These are phyloP conservation scores for Cutaneotrichosporon mucoides DNA, from an alignment of 1,284 basidiomycete genomes.

Conservation along the genomic window DNA sequence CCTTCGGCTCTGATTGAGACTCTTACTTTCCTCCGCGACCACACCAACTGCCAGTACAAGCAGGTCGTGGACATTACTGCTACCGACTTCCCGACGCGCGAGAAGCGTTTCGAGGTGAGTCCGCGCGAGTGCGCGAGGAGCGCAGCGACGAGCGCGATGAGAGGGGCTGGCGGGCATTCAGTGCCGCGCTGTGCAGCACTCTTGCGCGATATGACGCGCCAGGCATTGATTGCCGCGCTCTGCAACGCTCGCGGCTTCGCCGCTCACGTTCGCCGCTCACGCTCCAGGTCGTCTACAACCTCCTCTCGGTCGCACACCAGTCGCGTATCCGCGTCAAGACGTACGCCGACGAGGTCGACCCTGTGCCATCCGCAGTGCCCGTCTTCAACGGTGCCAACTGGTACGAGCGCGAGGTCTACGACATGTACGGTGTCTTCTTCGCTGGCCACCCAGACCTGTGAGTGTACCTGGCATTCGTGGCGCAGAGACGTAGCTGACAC, in stretches of 20 bases:
- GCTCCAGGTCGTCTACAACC: constrained; percentile 79
- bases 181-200: too few relatives aligned
- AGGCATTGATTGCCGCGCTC: too few relatives aligned
- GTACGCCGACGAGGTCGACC: constrained; percentile 91
- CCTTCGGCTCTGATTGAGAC: constrained; percentile 80
- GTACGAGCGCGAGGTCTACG: constrained; percentile 97
- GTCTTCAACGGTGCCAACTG: constrained; percentile 92
- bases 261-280: neutral
- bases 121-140: neutral
- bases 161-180: too few relatives aligned
- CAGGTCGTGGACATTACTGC: constrained; percentile 88
- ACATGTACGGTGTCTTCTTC: constrained; percentile 97
- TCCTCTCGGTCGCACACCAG: constrained; percentile 72
- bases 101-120: constrained; percentile 82
- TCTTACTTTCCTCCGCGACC: constrained; percentile 91
- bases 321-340: constrained; percentile 93
- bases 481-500: constrained; percentile 12
- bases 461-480: constrained; percentile 41
- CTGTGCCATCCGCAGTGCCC: constrained; percentile 76
- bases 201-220: too few relatives aligned
- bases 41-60: constrained; percentile 95
- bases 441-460: constrained; percentile 92
- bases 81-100: constrained; percentile 89
- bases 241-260: too few relatives aligned
- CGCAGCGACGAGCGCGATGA: too few relatives aligned